Conservation (phyloP, 164 flowering plant genomes). For the Nelumbo lutea region DNA sequence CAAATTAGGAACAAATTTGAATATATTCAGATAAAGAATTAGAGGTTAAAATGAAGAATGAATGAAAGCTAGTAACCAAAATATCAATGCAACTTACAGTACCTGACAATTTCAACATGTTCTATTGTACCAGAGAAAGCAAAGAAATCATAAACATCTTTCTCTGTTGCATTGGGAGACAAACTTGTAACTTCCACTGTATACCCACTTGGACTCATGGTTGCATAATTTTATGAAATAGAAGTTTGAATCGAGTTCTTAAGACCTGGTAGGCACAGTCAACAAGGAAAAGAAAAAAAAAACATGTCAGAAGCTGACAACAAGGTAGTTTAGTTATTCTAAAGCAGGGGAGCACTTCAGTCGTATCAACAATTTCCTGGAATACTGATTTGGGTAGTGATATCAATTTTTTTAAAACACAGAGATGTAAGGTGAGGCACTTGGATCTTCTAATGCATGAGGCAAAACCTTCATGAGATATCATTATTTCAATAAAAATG, state of each 20-base stretch:
- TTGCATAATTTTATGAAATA: neutral
- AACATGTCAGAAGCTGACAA: neutral
- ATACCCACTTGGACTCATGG: constrained; percentile 50
- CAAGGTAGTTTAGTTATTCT: too few relatives aligned
- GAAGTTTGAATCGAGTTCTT: neutral
- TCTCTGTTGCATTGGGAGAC: constrained; percentile 72
- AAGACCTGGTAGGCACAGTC: neutral
- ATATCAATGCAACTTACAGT: neutral
- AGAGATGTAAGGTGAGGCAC: too few relatives aligned
- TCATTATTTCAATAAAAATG: too few relatives aligned
- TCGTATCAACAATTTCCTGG: too few relatives aligned
- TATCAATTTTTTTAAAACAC: too few relatives aligned
- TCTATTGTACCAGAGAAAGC: constrained; percentile 63
- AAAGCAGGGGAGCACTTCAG: too few relatives aligned
- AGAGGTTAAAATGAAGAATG: neutral
- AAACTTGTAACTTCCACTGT: constrained; percentile 63
- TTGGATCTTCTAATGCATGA: too few relatives aligned
- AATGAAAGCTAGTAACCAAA: neutral
- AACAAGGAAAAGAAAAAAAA: neutral
- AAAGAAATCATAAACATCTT: constrained; percentile 70
- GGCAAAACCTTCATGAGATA: too few relatives aligned
- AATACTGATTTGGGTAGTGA: too few relatives aligned
- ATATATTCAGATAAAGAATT: neutral
- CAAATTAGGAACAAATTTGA: neutral
- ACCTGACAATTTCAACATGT: constrained; percentile 73